A percentile compares a stretch with the other conserved stretches of the same genome.
Conservation (phyloP, 495 filamentous ascomycete genomes). For the Penicillium samsonianum region DNA sequence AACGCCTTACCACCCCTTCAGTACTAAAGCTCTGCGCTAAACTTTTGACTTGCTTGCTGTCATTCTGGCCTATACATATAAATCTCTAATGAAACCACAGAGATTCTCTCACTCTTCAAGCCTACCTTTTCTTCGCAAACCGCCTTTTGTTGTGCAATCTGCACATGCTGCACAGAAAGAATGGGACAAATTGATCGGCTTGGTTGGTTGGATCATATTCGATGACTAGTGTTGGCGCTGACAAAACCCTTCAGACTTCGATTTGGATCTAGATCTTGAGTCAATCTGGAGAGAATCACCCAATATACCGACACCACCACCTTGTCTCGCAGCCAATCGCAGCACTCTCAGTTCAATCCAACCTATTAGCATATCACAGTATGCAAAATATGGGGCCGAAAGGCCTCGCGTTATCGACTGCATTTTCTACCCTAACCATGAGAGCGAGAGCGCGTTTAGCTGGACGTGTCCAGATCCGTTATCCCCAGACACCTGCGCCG, state of each 20-base stretch:
- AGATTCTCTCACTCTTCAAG: too few species aligned
- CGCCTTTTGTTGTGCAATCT: neutral
- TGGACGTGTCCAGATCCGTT: constrained; percentile 13
- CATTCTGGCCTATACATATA: too few species aligned
- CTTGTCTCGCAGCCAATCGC: neutral
- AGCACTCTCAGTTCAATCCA: neutral
- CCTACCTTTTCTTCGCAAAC: neutral
- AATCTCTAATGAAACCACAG: too few species aligned
- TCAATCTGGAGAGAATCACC: constrained; percentile 2
- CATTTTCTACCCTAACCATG: neutral
- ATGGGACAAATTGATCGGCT: neutral
- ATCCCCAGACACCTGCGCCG: constrained; percentile 2
- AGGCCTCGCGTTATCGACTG: neutral
- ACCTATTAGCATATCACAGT: neutral
- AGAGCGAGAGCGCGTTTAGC: constrained; percentile 1
- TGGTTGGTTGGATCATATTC: neutral
- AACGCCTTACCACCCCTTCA: too few species aligned
- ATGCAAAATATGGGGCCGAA: neutral
- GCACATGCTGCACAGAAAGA: neutral
- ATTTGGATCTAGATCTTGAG: constrained; percentile 1
- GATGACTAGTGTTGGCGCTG: neutral
- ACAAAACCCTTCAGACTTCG: neutral
- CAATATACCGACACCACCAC: neutral
- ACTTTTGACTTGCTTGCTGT: too few species aligned
- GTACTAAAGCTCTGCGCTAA: too few species aligned